Base-by-base conservation (phyloP, 2,329 filamentous ascomycete genomes). In the Pseudogymnoascus sp. region DNA sequence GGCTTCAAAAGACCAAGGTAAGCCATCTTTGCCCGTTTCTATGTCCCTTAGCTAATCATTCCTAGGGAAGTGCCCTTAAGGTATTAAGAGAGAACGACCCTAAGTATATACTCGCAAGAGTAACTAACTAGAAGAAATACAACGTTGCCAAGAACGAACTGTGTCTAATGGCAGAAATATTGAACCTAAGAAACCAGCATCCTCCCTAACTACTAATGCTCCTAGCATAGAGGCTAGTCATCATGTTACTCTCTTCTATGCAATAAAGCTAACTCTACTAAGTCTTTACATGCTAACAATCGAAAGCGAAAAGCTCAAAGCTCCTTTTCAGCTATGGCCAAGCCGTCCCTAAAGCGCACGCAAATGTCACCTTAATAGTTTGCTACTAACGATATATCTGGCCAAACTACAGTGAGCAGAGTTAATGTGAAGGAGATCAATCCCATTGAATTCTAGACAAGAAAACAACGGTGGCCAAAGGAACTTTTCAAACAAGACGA, bases 391-490 rank as follows among this genome's bases (percentile, higher is more conserved):
- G 31, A 65, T 48, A 68, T 61, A 69, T 62, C 60, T 37, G 43
- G 45, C 66, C 63, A 69, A 63, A 62, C 64, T 34, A 34, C 51
- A 62, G 62, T 28, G 25, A 61, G 36, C 43, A 54, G 61, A 62
- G 25, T 61, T 39, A 61, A 28, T 60, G 65, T 51, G 43, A 61
- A 70, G 31, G 62, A 72, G 37, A 68, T 68, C 63, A 68, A 71
- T 62, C 68, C 66, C 67, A 63, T 74, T 67, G 62, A 65, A 65
- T 70, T 72, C 67, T 73, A 67, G 71, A 70, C 60, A 25, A 37
- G 67, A 64, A 68, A 70, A 61, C 13, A 62, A 34, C 57, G 51
- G 64, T 72, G 69, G 73, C 72, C 69, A 63, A 67, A 68, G 69
- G 67, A 69, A 69, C 72, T 71, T 63, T 72, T 71, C 62, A 43